Percentiles rank a stretch among this genome's conserved stretches.
These are phyloP conservation scores for Kazachstania kunashirensis DNA, from an alignment of 805 yeast genomes.

Conservation along the genomic window DNA sequence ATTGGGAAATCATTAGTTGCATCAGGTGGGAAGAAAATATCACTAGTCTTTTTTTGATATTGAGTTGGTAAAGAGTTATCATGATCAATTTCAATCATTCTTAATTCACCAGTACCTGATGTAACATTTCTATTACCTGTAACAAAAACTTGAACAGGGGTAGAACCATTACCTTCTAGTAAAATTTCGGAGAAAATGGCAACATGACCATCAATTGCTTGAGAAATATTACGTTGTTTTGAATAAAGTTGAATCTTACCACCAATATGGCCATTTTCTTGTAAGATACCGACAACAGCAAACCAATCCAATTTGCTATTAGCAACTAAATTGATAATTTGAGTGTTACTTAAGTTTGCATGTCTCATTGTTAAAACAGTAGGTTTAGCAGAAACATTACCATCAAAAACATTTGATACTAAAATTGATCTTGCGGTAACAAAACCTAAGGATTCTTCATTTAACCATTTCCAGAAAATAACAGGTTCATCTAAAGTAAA, in stretches of 20 bases:
- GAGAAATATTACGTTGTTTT: slow-evolving; percentile 82
- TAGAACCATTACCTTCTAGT: slow-evolving; percentile 57
- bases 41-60: slow-evolving; percentile 81
- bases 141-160: slow-evolving; percentile 77
- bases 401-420: slow-evolving; percentile 78
- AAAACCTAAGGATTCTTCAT: slow-evolving; percentile 63
- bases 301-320: slow-evolving; percentile 82
- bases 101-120: slow-evolving; percentile 70
- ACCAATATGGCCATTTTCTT: slow-evolving; percentile 85
- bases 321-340: slow-evolving; percentile 82
- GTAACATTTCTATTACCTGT: slow-evolving; percentile 83
- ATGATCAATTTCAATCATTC: slow-evolving; percentile 93
- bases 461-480: slow-evolving; percentile 92
- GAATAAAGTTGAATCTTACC: slow-evolving; percentile 94
- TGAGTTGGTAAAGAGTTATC: slow-evolving; percentile 64
- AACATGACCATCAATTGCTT: slow-evolving; percentile 96
- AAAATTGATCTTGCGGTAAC: slow-evolving; percentile 69
- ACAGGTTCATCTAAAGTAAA: slow-evolving; percentile 81
- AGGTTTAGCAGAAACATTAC: slow-evolving; percentile 72
- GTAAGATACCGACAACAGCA: slow-evolving; percentile 90
- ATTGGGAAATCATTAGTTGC: slow-evolving; percentile 95
- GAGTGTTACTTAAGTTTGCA: slow-evolving; percentile 64
- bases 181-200: slow-evolving; percentile 74
- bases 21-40: slow-evolving; percentile 93
- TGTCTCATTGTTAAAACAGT: slow-evolving; percentile 74